phyloP scores from a whole-genome alignment of 164 flowering plant species.

The Chloranthus sessilifolius region DNA sequence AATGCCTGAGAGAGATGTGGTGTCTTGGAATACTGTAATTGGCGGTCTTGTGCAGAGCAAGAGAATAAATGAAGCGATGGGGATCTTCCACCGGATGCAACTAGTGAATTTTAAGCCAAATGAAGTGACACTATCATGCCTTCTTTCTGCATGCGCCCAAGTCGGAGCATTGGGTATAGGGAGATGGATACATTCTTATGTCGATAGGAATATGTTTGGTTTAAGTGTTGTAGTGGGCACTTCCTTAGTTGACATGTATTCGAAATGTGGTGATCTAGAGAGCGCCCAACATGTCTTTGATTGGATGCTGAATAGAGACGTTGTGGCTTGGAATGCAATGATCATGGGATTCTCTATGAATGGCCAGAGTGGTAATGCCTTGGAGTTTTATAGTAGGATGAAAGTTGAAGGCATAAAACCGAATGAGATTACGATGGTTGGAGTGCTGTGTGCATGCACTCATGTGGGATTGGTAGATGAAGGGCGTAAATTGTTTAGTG shows the following conservation, averaged over 20 bases:
- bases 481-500: conserved; percentile 20
- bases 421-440: conserved; percentile 26
- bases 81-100: conserved; percentile 23
- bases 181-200: conserved; percentile 21
- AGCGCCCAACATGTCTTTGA: conserved; percentile 21
- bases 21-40: conserved; percentile 29
- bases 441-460: conserved; percentile 31
- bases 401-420: conserved; percentile 15
- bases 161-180: conserved; percentile 26
- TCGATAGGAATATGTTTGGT: conserved; percentile 15
- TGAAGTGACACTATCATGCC: conserved; percentile 21
- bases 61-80: conserved; percentile 23
- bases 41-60: conserved; percentile 23
- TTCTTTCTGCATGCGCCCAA: conserved; percentile 25
- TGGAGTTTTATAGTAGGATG: conserved; percentile 22
- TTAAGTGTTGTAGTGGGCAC: conserved; percentile 19
- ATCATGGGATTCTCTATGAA: conserved; percentile 34
- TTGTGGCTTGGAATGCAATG: conserved; percentile 34
- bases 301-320: conserved; percentile 17
- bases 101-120: conserved; percentile 14
- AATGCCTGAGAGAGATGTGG: conserved; percentile 28
- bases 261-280: conserved; percentile 26
- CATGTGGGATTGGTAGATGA: conserved; percentile 32
- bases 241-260: conserved; percentile 27
- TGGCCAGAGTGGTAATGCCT: conserved; percentile 20